Percentiles rank a stretch among this genome's conserved stretches.
Conservation (phyloP, 2,329 filamentous ascomycete species). For the Periconia sp. region DNA sequence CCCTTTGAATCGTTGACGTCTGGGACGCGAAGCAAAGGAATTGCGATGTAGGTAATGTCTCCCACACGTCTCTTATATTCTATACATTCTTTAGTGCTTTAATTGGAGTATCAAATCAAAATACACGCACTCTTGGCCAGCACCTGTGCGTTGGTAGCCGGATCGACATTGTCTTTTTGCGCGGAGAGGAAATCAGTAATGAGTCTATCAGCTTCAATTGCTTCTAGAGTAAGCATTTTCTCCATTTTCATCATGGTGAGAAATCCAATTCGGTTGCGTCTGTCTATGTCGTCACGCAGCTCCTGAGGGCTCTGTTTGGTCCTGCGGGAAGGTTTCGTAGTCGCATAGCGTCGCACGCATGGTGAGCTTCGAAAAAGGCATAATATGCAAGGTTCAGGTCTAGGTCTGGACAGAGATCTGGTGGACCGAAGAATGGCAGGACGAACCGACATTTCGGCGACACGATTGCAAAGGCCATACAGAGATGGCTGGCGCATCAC, state of each 20-base stretch:
- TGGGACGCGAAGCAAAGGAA: constrained; percentile 31
- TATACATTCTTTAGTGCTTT: too few species aligned
- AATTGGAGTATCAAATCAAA: too few species aligned
- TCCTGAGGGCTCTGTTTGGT: constrained; percentile 10
- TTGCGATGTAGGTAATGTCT: constrained; percentile 32
- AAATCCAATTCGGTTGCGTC: constrained; percentile 23
- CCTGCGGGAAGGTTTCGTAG: not conserved
- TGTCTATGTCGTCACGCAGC: constrained; percentile 27
- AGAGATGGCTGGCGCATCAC: not conserved
- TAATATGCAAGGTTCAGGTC: constrained; percentile 21
- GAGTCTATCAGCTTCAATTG: constrained; percentile 27
- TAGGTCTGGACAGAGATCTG: constrained; percentile 11
- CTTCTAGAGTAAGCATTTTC: constrained; percentile 20
- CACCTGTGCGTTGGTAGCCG: constrained; percentile 19
- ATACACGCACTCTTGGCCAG: constrained; percentile 33
- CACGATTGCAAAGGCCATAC: not conserved
- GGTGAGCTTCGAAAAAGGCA: constrained; percentile 21
- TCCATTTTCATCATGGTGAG: constrained; percentile 25
- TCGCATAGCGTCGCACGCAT: constrained; percentile 11
- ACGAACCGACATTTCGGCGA: constrained; percentile 24
- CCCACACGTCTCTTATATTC: constrained; percentile 29
- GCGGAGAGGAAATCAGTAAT: constrained; percentile 30
- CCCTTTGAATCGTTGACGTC: constrained; percentile 25
- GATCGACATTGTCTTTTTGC: constrained; percentile 21
- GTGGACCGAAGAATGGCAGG: constrained; percentile 16